Base-by-base conservation (phyloP, 2,329 filamentous ascomycete species). In the Cladorrhinum sp. region DNA sequence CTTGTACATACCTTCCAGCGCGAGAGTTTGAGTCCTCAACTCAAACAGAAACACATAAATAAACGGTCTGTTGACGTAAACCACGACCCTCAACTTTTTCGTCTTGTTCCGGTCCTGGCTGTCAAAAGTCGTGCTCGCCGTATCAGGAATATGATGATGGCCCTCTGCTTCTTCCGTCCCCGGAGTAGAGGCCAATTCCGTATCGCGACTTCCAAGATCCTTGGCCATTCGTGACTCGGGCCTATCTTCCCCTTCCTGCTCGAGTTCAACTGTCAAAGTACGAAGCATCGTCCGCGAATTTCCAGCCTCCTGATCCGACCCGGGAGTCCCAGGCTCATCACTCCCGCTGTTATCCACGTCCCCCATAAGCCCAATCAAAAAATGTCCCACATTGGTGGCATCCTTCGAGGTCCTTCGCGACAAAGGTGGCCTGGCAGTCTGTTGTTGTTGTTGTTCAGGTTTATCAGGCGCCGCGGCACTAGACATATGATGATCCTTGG, bases 11-110 rank as follows among this genome's bases (percentile, higher is more conserved):
- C 75, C 68, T n/a, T 82, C 77, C 71, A 78, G 82, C 3, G 81
- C 80, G 1, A 87, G 73, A 1, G 85, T 83, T 58, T 84, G 79
- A 6, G 88, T 87, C 52, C 80, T 79, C 48, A 82, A 76, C 53
- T 82, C 75, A 72, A 94, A 94, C 3, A 95, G 77, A 63, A 95
- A 88, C 1, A 87, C 84, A 71, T 90, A 93, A 53, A 94, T 83
- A 73, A 94, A 94, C 0, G 91, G 91, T 23, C 82, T 83, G 71
- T 87, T 86, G 51, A 88, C 83, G 70, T 92, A 93, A 55, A 92
- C 82, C 6, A 92, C 82, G 1, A 91, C 87, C 0, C 87, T 84
- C 48, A 92, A 73, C 66, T 82, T 84, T 61, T 79, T 78, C 1
- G 78, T 76, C 68, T 83, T 84, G 70, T 81, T 83, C 60, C 76